Evolutionary conservation across 208 protist species (phyloP).

Genomic region (Trypanosoma scelopori): DNA sequence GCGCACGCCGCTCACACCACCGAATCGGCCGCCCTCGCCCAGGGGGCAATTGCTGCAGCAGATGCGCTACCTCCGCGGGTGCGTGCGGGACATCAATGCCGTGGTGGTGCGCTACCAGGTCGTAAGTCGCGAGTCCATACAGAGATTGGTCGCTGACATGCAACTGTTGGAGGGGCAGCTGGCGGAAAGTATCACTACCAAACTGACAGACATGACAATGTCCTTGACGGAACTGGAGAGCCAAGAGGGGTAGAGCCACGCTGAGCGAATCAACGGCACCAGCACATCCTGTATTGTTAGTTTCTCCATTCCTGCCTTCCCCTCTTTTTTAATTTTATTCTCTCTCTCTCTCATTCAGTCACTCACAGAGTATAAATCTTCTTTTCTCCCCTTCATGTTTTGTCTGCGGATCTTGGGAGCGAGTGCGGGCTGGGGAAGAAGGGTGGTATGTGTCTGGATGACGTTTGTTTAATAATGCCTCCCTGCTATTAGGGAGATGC

Average conservation of each 20-base stretch:
- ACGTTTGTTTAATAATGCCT: slow-evolving; percentile 2
- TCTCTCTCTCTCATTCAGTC: slow-evolving; percentile 17
- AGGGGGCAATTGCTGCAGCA: slow-evolving; percentile 20
- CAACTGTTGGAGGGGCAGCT: slow-evolving; percentile 37
- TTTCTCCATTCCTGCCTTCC: too few species aligned
- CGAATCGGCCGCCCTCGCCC: slow-evolving; percentile 7
- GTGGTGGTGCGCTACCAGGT: slow-evolving; percentile 55
- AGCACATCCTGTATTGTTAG: too few species aligned
- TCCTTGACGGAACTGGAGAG: slow-evolving; percentile 35
- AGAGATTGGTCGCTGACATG: slow-evolving; percentile 35
- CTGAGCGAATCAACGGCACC: neutral
- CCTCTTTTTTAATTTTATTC: too few species aligned
- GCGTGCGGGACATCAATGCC: slow-evolving; percentile 42
- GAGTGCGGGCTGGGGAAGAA: too few species aligned
- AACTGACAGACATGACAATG: slow-evolving; percentile 59
- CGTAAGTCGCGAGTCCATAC: slow-evolving; percentile 30
- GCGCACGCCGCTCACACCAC: slow-evolving; percentile 9
- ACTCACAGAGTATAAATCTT: slow-evolving; percentile 14
- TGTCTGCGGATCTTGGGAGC: neutral
- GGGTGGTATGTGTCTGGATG: slow-evolving; percentile 1
- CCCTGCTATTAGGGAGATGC: too few species aligned
- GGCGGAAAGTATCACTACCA: slow-evolving; percentile 36
- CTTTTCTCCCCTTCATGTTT: slow-evolving; percentile 29
- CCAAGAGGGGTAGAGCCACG: slow-evolving; percentile 1
- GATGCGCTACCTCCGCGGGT: slow-evolving; percentile 20